Evolutionary conservation across 768 basidiomycete genomes (phyloP).

Genomic region (Suillus subalutaceus): DNA sequence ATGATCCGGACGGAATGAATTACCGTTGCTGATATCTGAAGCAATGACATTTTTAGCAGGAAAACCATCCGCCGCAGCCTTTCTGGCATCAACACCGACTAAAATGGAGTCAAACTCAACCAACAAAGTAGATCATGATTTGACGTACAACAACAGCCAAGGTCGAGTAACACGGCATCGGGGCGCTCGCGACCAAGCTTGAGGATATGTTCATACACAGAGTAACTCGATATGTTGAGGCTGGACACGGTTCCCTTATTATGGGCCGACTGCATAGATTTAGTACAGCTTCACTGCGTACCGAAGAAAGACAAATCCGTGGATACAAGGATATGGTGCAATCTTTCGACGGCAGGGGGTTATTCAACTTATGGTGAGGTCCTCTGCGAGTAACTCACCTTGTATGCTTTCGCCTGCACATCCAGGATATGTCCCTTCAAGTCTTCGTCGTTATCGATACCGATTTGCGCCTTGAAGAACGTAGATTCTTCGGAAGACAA

Average conservation of each 20-base stretch:
- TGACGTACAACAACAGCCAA: slow-evolving; percentile 48
- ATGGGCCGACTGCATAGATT: not conserved
- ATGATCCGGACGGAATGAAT: not conserved
- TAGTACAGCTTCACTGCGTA: slow-evolving; percentile 8
- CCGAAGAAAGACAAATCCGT: slow-evolving; percentile 26
- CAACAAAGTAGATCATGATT: not conserved
- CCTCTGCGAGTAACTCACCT: slow-evolving; percentile 12
- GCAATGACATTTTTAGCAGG: slow-evolving; percentile 42
- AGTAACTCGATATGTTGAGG: not conserved
- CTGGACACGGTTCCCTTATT: not conserved
- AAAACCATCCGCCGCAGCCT: slow-evolving; percentile 45
- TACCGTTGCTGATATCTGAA: slow-evolving; percentile 44
- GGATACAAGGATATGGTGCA: slow-evolving; percentile 30
- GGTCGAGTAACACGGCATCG: slow-evolving; percentile 44
- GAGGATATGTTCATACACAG: slow-evolving; percentile 30
- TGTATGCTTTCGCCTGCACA: slow-evolving; percentile 31
- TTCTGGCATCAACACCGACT: slow-evolving; percentile 40
- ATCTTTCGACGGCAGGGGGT: not conserved
- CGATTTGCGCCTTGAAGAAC: slow-evolving; percentile 29
- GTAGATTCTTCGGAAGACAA: slow-evolving; percentile 11
- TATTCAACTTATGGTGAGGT: not conserved
- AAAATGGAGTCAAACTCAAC: not conserved
- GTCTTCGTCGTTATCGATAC: slow-evolving; percentile 28
- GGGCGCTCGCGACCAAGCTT: slow-evolving; percentile 39
- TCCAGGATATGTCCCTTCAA: slow-evolving; percentile 31